phyloP scores from a whole-genome alignment of 2,329 filamentous ascomycete genomes.

The Aspergillus unguis region DNA sequence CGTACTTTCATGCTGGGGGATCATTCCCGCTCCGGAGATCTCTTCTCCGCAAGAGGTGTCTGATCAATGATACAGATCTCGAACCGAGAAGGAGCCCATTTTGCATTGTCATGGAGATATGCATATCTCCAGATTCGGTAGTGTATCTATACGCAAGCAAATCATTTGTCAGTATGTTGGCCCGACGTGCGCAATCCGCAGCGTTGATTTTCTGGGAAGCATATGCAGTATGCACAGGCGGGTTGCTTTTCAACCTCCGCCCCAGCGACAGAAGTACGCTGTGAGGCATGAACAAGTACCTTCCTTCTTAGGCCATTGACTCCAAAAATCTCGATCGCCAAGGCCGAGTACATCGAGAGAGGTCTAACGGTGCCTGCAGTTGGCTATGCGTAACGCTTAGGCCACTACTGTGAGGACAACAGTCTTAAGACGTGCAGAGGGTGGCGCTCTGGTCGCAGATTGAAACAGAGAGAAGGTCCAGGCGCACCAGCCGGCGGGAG shows the following conservation, averaged over 20 bases:
- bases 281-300: neutral
- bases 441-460: slow-evolving; percentile 4
- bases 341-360: neutral
- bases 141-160: neutral
- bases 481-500: slow-evolving; percentile 12
- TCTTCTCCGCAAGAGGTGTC: no score
- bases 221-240: neutral
- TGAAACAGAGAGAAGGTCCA: slow-evolving; percentile 9
- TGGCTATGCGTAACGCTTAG: slow-evolving; percentile 18
- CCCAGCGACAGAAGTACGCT: slow-evolving; percentile 5
- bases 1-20: no score
- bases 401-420: slow-evolving; percentile 13
- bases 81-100: no score
- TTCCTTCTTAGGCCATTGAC: neutral
- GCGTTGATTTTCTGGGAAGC: neutral
- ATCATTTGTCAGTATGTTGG: neutral
- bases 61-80: no score
- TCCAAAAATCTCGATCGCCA: neutral
- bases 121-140: neutral
- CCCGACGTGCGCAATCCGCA: neutral
- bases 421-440: slow-evolving; percentile 1
- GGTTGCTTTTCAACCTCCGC: neutral
- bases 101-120: neutral
- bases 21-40: no score
- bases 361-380: neutral